Percentiles rank a stretch among this genome's conserved stretches.
These are phyloP conservation scores for Caloboletus firmus DNA, from an alignment of 1,284 basidiomycete species.

Conservation along the genomic window DNA sequence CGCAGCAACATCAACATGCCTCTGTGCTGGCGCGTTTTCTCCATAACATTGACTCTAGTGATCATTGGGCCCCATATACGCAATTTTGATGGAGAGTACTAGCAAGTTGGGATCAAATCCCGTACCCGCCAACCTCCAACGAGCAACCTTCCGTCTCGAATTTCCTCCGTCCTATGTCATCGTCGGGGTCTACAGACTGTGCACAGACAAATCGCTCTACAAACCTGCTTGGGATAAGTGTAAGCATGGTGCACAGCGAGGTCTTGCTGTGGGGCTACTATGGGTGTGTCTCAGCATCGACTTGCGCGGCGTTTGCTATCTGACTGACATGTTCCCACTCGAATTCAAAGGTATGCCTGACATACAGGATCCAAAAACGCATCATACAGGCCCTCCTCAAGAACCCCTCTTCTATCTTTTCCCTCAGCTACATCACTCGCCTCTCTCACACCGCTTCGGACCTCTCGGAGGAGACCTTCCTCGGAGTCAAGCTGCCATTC, in stretches of 20 bases:
- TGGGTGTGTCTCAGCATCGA: conserved; percentile 54
- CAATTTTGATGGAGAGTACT: not conserved
- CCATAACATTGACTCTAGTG: not conserved
- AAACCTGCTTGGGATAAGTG: conserved; percentile 76
- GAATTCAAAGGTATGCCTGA: conserved; percentile 62
- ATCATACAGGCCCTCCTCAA: conserved; percentile 62
- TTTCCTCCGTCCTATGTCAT: conserved; percentile 75
- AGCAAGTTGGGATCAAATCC: conserved; percentile 15
- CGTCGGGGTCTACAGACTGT: conserved; percentile 72
- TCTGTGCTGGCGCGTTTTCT: not conserved
- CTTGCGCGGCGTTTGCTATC: not conserved
- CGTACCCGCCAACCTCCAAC: conserved; percentile 46
- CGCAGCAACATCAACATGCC: not conserved
- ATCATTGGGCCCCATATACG: not conserved
- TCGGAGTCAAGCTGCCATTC: conserved; percentile 66
- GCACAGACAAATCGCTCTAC: conserved; percentile 63
- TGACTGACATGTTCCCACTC: not conserved
- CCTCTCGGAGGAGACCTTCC: conserved; percentile 60
- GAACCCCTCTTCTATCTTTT: conserved; percentile 46
- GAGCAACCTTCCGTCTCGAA: conserved; percentile 57
- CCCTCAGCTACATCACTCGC: conserved; percentile 15
- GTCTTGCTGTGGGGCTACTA: conserved; percentile 56
- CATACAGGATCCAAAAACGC: conserved; percentile 63
- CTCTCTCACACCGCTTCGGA: conserved; percentile 47
- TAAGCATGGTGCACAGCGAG: conserved; percentile 62